Evolutionary conservation across 1,139 yeast species (phyloP).

Genomic region (Yamadazyma mexicana): DNA sequence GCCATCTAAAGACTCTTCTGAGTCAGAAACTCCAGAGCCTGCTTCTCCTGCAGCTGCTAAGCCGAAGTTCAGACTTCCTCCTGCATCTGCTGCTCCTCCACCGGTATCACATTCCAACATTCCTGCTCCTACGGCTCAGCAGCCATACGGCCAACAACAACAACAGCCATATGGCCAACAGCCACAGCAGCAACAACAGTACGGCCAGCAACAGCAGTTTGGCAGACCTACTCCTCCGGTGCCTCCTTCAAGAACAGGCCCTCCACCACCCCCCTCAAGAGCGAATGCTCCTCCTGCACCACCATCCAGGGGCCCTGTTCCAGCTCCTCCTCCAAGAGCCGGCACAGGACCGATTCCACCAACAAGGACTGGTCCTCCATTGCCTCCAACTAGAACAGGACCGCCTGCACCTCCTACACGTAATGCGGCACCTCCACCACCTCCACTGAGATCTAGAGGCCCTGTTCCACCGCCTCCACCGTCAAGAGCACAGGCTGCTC

Average conservation of each 20-base stretch:
- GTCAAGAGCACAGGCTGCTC: slow-evolving; percentile 7
- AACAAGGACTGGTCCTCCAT: slow-evolving; percentile 26
- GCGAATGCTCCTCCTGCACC: slow-evolving; percentile 22
- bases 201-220: too few relatives aligned
- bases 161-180: background rate
- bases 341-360: slow-evolving; percentile 31
- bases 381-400: slow-evolving; percentile 14
- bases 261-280: slow-evolving; percentile 22
- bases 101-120: slow-evolving; percentile 35
- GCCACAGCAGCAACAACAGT: slow-evolving; percentile 1
- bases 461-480: slow-evolving; percentile 20
- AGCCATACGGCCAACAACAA: slow-evolving; percentile 3
- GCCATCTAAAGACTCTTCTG: slow-evolving; percentile 2
- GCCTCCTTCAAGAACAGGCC: slow-evolving; percentile 6
- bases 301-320: slow-evolving; percentile 16
- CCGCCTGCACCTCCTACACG: slow-evolving; percentile 19
- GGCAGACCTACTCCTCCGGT: slow-evolving; percentile 1
- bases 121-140: slow-evolving; percentile 14
- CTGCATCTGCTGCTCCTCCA: slow-evolving; percentile 25
- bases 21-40: slow-evolving; percentile 9
- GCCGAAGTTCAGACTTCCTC: slow-evolving; percentile 30
- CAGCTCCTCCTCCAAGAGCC: slow-evolving; percentile 20
- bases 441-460: slow-evolving; percentile 33
- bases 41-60: slow-evolving; percentile 9
- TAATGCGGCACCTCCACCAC: slow-evolving; percentile 28